Evolutionary conservation across 768 basidiomycete genomes (phyloP).

Genomic region (Auriscalpium orientale): DNA sequence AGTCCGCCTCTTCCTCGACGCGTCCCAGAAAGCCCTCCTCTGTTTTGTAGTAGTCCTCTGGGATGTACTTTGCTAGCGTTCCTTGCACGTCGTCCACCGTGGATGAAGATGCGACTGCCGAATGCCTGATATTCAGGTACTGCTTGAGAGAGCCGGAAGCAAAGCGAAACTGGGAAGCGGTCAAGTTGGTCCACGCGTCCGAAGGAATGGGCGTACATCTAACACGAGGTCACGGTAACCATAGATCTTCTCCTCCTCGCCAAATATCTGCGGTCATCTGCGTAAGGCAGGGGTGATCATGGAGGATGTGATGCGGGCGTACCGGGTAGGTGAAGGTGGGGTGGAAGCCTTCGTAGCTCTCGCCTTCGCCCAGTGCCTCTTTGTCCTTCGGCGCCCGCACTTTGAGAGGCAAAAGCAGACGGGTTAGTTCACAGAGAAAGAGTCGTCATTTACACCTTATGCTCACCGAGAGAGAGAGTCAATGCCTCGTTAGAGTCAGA

Average conservation of each 20-base stretch:
- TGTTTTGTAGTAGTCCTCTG: constrained; percentile 69
- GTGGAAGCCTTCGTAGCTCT: constrained; percentile 62
- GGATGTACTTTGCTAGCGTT: constrained; percentile 68
- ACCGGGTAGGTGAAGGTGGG: constrained; percentile 95
- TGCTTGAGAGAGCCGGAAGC: constrained; percentile 81
- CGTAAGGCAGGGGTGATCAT: neutral
- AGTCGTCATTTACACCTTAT: neutral
- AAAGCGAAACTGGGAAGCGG: constrained; percentile 56
- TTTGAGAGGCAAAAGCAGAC: constrained; percentile 21
- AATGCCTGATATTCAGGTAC: constrained; percentile 62
- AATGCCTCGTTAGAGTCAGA: constrained; percentile 73
- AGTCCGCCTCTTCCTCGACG: constrained; percentile 70
- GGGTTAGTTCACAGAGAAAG: neutral
- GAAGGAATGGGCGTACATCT: constrained; percentile 47
- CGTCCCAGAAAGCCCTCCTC: constrained; percentile 56
- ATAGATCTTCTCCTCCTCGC: constrained; percentile 94
- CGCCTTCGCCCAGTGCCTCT: constrained; percentile 44
- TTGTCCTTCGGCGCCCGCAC: constrained; percentile 69
- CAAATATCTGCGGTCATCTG: constrained; percentile 60
- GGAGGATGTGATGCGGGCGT: constrained; percentile 17
- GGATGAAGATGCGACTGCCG: constrained; percentile 51
- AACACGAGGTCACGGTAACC: constrained; percentile 83
- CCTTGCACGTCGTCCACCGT: constrained; percentile 86
- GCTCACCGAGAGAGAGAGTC: constrained; percentile 63
- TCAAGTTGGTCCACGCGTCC: neutral